Base-by-base conservation (phyloP, 108 stramenopile species). In the Skeletonema menzelii region DNA sequence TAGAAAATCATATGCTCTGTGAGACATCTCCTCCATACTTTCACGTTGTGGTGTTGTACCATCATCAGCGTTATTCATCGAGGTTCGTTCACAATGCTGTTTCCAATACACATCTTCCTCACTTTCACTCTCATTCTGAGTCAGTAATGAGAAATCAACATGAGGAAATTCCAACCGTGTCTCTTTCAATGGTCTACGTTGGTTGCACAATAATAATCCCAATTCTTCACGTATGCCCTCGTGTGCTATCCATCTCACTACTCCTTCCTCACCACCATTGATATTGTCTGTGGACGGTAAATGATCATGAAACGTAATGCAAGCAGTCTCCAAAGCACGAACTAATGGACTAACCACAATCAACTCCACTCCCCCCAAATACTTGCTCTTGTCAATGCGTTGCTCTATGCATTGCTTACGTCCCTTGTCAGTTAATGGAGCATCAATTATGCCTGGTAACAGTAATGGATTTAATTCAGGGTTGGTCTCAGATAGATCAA, bases 361-460 rank as follows among this genome's bases (percentile, higher is more conserved):
- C 56, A 89, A 60, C 56, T 91, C 78, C 1, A 88, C 82, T 37
- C 76, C 63, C 11, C 65, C 12, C 27, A 78, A 40, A 58, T 85
- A 40, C 55, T 83, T 56, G 0, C 60, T 13, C 31, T 66, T 31
- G 12, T 79, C 63, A n/a, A 27, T 27, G 31, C 72, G 63, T 66
- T 86, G 87, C 24, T 89, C 63, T 22, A 62, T 12, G 26, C 77
- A 65, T 67, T 94, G 88, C 47, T 80, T 59, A 4, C 87, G 81
- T 27, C 93, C 92, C 68, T 91, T 94, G 34, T 85, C 66, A 32
- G 93, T 94, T 19, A 94, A 65, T 28, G 90, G 90, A 19, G 93
- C 88, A 75, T 94, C 93, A 20, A 86, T 42, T 19, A 90, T 77
- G 37, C 87, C 78, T 0, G 88, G 84, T 78, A 82, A 69, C 24